Evolutionary conservation across 2,329 filamentous ascomycete genomes (phyloP), one percentile per base, ranked within the genome.

Genomic region (Claviceps citrina): DNA sequence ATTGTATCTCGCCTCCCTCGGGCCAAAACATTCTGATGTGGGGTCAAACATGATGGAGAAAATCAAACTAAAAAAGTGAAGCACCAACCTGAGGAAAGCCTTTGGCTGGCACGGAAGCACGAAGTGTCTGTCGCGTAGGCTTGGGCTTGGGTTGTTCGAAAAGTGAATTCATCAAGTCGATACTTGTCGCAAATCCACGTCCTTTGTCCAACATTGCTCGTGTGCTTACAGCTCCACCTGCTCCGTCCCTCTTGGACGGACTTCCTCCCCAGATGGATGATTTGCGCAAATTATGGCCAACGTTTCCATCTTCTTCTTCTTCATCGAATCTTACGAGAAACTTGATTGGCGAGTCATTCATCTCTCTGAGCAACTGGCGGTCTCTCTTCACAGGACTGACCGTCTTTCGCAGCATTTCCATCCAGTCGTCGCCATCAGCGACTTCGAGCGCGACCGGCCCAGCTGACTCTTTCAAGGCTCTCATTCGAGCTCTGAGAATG

Each of bases 141-240:
- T 73, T 76, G 47, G 67, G 69, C 64, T 73, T 76, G 46, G 77
- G 70, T 60, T 81, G 75, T 57, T 83, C 81, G 61, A 93, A 95
- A 41, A 95, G 67, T 36, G 85, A 93, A 57, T 93, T 89, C 85
- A 94, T 95, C 57, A 95, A 67, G 65, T 95, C 91, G 62, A 96
- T 93, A 54, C 83, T 87, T 16, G 82, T 94, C 16, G 78, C 73
- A 59, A 94, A 89, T 1, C 81, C 79, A 47, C 75, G 74, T 40
- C 71, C 67, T 49, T 74, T 70, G 30, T 62, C 59, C 49, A 55
- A 47, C 25, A 51, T 54, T 41, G 56, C 41, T 41, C 64, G 54
- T 31, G 49, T 51, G 44, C 51, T 54, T 33, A 54, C 51, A 35
- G 54, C 45, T 31, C 49, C 51, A 41, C 54, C 50, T 43, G 49